Evolutionary conservation across 2,329 filamentous ascomycete species (phyloP).

Genomic region (Pestalotiopsis sp.): DNA sequence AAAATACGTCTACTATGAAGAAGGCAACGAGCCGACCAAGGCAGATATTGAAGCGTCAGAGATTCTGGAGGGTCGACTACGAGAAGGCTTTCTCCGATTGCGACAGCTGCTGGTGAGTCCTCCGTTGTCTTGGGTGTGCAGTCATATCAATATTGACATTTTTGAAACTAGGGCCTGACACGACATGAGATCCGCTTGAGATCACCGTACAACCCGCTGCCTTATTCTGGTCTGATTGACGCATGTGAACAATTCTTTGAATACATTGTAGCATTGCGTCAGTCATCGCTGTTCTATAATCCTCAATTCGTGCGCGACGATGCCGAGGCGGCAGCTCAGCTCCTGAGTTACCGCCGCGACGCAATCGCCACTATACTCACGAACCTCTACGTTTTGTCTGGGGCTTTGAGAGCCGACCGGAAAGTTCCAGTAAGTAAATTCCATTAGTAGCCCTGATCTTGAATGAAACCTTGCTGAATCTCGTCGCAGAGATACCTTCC

Average conservation of each 20-base stretch:
- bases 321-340: slow-evolving; percentile 47
- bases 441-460: too few species aligned
- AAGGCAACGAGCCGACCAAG: slow-evolving; percentile 52
- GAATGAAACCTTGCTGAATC: not conserved
- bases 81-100: slow-evolving; percentile 62
- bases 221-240: slow-evolving; percentile 58
- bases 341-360: slow-evolving; percentile 56
- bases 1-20: slow-evolving; percentile 61
- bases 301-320: slow-evolving; percentile 54
- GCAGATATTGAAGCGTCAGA: slow-evolving; percentile 56
- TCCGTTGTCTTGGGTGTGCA: not conserved
- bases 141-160: not conserved
- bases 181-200: slow-evolving; percentile 62
- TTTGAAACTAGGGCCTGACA: slow-evolving; percentile 46
- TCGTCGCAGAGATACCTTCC: slow-evolving; percentile 52
- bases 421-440: slow-evolving; percentile 53
- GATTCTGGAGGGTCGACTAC: slow-evolving; percentile 59
- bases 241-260: slow-evolving; percentile 62
- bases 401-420: slow-evolving; percentile 52
- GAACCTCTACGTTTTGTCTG: slow-evolving; percentile 60
- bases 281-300: slow-evolving; percentile 60
- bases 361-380: slow-evolving; percentile 60
- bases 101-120: slow-evolving; percentile 52
- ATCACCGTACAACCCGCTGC: slow-evolving; percentile 57
- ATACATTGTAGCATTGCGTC: slow-evolving; percentile 58